phyloP scores from a whole-genome alignment of 257 asterid genomes.

The Henckelia pumila region DNA sequence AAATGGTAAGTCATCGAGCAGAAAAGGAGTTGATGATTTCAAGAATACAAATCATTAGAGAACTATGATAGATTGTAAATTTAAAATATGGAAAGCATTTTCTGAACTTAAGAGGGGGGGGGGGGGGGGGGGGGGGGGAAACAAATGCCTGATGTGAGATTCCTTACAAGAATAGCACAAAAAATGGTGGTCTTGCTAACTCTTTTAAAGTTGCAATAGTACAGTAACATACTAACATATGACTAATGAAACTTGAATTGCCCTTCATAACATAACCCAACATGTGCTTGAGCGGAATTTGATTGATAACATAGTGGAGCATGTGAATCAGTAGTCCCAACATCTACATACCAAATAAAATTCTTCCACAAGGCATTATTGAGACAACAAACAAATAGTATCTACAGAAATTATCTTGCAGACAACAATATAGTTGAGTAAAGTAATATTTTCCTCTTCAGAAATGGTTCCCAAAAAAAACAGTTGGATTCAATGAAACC shows the following conservation, averaged over 20 bases:
- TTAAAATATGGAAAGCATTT: neutral
- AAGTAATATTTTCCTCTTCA: constrained; percentile 11
- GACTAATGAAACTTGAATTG: constrained; percentile 4
- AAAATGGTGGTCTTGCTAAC: neutral
- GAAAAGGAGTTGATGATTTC: neutral
- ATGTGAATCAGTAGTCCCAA: neutral
- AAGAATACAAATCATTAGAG: neutral
- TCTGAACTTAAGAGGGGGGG: neutral
- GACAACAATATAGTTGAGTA: neutral
- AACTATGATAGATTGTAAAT: neutral
- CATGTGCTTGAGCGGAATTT: constrained; percentile 8
- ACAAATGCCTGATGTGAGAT: neutral
- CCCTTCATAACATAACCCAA: constrained; percentile 13
- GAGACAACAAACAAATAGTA: constrained; percentile 16
- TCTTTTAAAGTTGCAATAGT: too few relatives aligned
- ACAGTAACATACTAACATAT: neutral
- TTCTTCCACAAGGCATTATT: constrained; percentile 13
- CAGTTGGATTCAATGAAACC: neutral
- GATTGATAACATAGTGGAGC: neutral
- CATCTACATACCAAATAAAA: constrained; percentile 5
- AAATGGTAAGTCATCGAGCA: constrained; percentile 15
- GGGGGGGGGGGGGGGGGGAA: neutral
- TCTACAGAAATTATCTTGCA: neutral
- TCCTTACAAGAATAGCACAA: neutral
- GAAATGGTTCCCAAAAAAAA: neutral